These are phyloP conservation scores for Fraxinus albicans DNA, from an alignment of 305 asterid species.

Conservation along the genomic window DNA sequence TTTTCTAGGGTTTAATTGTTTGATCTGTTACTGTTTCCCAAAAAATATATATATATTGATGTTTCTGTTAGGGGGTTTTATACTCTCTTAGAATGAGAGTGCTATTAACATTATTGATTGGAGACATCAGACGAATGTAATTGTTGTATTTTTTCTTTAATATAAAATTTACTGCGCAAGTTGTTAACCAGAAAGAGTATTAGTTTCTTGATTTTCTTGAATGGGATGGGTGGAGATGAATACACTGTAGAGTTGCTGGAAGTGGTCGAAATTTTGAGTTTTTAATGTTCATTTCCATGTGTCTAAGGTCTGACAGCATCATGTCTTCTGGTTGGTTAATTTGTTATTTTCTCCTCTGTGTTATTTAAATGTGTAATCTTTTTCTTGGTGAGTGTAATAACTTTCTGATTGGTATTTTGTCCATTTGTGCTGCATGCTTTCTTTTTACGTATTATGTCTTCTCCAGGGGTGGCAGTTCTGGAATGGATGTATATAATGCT, in stretches of 20 bases:
- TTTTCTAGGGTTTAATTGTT: not conserved
- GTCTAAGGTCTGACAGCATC: not conserved
- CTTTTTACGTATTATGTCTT: slow-evolving; percentile 16
- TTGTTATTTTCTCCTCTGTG: not conserved
- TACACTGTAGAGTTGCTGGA: not conserved
- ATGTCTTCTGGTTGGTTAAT: not conserved
- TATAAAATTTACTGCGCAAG: not conserved
- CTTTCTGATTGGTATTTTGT: not conserved
- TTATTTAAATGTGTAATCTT: not conserved
- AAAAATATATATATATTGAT: not conserved
- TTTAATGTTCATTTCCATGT: not conserved
- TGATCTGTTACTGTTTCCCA: not conserved
- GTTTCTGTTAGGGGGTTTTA: not conserved
- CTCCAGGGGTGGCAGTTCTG: slow-evolving; percentile 51
- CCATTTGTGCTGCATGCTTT: slow-evolving; percentile 2
- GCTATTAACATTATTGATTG: not conserved
- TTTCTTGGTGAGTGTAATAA: not conserved
- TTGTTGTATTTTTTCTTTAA: not conserved
- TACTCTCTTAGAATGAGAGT: not conserved
- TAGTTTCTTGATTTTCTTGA: not conserved
- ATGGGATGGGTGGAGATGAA: not conserved
- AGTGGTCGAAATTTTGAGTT: not conserved
- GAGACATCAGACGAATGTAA: not conserved
- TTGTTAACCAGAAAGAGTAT: not conserved
- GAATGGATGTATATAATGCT: slow-evolving; percentile 53